These are phyloP conservation scores for Trichoderma guizhouense DNA, from an alignment of 2,329 filamentous ascomycete species.

Conservation along the genomic window DNA sequence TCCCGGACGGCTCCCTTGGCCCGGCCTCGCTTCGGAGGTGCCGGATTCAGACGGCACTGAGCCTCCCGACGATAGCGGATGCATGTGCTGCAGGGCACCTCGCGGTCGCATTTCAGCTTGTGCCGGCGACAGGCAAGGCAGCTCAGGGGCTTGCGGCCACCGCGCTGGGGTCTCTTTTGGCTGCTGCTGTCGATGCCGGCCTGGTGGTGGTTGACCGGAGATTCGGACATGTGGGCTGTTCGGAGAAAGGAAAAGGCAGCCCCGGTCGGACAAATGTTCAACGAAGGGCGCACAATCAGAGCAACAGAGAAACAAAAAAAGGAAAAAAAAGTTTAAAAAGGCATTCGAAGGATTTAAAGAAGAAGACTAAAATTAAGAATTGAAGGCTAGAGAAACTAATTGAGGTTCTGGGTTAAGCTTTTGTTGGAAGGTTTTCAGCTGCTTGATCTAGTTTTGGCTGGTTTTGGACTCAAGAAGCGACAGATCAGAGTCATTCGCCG, in stretches of 20 bases:
- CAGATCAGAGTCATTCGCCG: neutral
- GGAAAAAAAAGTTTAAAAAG: neutral
- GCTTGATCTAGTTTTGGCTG: neutral
- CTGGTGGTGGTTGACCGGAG: constrained; percentile 1
- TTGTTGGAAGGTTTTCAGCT: neutral
- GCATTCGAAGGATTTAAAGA: neutral
- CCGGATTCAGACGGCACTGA: constrained; percentile 30
- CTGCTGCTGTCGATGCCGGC: neutral
- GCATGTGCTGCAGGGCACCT: constrained; percentile 32
- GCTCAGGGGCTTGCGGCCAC: constrained; percentile 24
- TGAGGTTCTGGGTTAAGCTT: neutral
- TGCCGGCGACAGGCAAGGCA: constrained; percentile 32
- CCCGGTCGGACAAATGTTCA: neutral
- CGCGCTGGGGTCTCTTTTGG: constrained; percentile 3
- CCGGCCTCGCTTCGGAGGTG: constrained; percentile 10
- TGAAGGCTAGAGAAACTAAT: neutral
- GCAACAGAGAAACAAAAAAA: neutral
- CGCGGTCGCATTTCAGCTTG: constrained; percentile 33
- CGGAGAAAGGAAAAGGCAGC: neutral
- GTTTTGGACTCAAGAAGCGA: neutral
- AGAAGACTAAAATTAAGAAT: neutral
- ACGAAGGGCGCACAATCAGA: neutral
- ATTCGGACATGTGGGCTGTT: neutral
- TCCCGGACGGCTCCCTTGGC: neutral
- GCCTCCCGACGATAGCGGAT: constrained; percentile 30